A percentile compares a stretch with the other conserved stretches of the same genome.
Conservation (phyloP, 1,284 basidiomycete species). For the Fomitopsis betulina region DNA sequence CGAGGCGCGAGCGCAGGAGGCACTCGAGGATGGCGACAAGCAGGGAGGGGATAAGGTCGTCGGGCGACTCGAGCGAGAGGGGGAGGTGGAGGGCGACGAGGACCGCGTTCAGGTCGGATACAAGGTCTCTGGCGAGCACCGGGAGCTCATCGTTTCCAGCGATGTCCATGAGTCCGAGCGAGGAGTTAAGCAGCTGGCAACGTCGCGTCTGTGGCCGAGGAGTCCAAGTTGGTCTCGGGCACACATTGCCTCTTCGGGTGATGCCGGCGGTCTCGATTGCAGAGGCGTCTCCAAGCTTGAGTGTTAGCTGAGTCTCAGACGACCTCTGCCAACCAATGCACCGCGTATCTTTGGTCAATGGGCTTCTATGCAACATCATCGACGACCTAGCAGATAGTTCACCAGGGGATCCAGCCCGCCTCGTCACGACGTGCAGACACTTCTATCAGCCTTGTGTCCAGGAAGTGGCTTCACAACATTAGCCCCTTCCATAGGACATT, state of each 20-base stretch:
- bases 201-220: not conserved
- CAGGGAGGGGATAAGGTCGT: conserved; percentile 63
- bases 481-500: no score
- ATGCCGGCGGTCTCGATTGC: not conserved
- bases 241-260: not conserved
- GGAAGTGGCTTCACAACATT: no score
- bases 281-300: no score
- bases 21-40: conserved; percentile 63
- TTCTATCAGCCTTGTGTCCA: no score
- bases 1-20: conserved; percentile 44
- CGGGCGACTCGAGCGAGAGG: conserved; percentile 49
- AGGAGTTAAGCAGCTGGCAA: no score
- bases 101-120: conserved; percentile 38
- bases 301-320: no score
- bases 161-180: not conserved
- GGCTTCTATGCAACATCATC: no score
- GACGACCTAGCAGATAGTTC: no score
- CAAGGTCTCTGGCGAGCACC: conserved; percentile 11
- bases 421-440: no score
- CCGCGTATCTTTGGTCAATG: no score
- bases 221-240: not conserved
- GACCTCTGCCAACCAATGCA: no score
- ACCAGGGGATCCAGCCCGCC: no score
- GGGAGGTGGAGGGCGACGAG: conserved; percentile 47
- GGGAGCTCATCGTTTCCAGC: not conserved